Evolutionary conservation across 1,139 yeast species (phyloP), one percentile per base, ranked within the genome.

Genomic region (Protomyces macrosporus): DNA sequence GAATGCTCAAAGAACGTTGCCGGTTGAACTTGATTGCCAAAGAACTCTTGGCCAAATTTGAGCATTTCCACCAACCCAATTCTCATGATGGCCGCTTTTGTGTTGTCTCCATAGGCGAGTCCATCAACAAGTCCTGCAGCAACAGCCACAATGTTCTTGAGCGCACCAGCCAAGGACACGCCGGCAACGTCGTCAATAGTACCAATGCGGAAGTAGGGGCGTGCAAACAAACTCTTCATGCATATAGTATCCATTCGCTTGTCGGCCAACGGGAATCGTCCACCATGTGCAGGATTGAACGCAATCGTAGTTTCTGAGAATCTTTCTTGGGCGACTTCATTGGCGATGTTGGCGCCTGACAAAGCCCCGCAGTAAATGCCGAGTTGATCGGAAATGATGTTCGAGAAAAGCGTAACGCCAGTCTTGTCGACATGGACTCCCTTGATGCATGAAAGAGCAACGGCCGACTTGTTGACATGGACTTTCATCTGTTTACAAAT

Each of bases 241-340:
- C 60, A 51, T n/a, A 60, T 57, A 23, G 58, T 70, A 39, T 66
- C 45, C 37, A 68, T 55, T 6, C 63, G 52, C 48, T 65, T 63
- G 40, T 51, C 57, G 5, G 56, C 39, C 2, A 6, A 37, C 9
- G 65, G 53, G 12, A 14, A 79, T 78, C 85, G 66, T 69, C 67
- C 71, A 76, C 88, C 89, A 33, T 74, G 74, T 52, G 96, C 96
- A 23, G 81, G 71, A 65, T 84, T 84, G 79, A 89, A 91, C 12
- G 96, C 98, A 67, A 91, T 87, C 16, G 98, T 89, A 66, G 98
- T 90, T 78, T 91, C 98, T 48, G 95, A 88, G 90, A 93, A 91
- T 76, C 88, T 88, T 75, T 88, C 89, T 75, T 82, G 83, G 67
- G 98, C 98, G 66, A 91, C 96, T 78, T 91, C 98, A 62, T 90